Evolutionary conservation across 495 filamentous ascomycete species (phyloP), one percentile per base, ranked within the genome.

Genomic region (Xylaria scruposa): DNA sequence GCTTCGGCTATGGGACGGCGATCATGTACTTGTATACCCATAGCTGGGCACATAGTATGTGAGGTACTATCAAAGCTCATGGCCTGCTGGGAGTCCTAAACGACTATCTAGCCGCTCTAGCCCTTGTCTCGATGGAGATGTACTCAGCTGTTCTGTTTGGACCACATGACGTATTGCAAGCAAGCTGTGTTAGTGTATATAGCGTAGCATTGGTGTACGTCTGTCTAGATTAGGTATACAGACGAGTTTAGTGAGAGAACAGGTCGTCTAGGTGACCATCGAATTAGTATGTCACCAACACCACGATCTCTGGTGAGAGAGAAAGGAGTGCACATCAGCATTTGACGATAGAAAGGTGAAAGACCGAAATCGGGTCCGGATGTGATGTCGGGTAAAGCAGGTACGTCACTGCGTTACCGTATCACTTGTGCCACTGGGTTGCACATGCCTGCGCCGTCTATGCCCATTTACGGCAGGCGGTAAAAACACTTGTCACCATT

Each of bases 1-100:
- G 62, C 0, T 54, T 54, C 69, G 60, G 69, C 51, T 64, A 66
- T 65, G 17, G 15, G 31, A 15, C 26, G 9, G n/a, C 38, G n/a
- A n/a, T 8, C 24, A 24, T 21, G 13, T 26, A 53, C 17, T n/a
- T 21, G 19, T n/a, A 49, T 49, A 49, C 19, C 21, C 8, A 38
- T 38, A 38, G 36, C 8, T 38, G 7, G 36, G 36, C 36, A n/a
- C 9, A 53, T 24, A 53, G n/a, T 21, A 24, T 12, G 49, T 5
- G 51, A 54, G 21, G 21, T 10, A 38, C 8, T 21, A 51, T 42
- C 38, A 12, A 19, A 49, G 46, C 46, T 8, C 19, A n/a, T 49
- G 46, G 15, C 17, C 46, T n/a, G 19, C 46, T 49, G 17, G 19
- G 19, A 8, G 46, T 8, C 5, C 0, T 49, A 6, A 8, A 29